Evolutionary conservation across 2,329 filamentous ascomycete genomes (phyloP), one percentile per base, ranked within the genome.

Genomic region (Exophiala bonariae): DNA sequence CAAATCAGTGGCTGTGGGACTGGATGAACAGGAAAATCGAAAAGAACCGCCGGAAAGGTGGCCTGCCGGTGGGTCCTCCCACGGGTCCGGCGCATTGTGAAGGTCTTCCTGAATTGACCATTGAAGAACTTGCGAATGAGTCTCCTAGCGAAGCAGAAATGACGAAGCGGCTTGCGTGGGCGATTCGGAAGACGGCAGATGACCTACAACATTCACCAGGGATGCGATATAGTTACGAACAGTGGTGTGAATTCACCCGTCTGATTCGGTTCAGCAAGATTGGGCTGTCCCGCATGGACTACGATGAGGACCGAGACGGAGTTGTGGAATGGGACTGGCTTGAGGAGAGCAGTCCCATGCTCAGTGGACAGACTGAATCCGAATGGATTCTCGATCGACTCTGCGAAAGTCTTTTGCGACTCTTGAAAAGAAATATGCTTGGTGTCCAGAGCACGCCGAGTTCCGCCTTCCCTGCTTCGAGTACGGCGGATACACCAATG

Each of bases 171-270:
- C 67, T 96, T 8, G 81, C 87, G 2, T 76, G 82, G 26, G 84
- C 87, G 54, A 93, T 96, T 46, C 74, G 80, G 11, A 74, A 73
- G 19, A 80, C 88, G 1, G 81, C 82, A 1, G 72, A 79, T 38
- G 81, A 93, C 61, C 70, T 87, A 26, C 77, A 79, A 14, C 66
- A 72, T 35, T 66, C 75, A 3, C 76, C 79, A 2, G 74, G 77
- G 0, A 83, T 82, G 45, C 78, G 76, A 44, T 96, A 96, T 63
- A 76, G 73, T 0, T 96, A 90, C 54, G 82, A 90, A 56, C 86
- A 95, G 63, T 95, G 90, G 91, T 86, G 86, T 0, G 87, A 88
- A 72, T 93, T 89, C 58, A 83, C 91, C 6, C 79, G 81, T 17
- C 75, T 96, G 23, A 87, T 95, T 30, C 72, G 78, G 2, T 83